A percentile compares a stretch with the other conserved stretches of the same genome.
phyloP scores from a whole-genome alignment of 331 rosid species.

The Ulmus americana region DNA sequence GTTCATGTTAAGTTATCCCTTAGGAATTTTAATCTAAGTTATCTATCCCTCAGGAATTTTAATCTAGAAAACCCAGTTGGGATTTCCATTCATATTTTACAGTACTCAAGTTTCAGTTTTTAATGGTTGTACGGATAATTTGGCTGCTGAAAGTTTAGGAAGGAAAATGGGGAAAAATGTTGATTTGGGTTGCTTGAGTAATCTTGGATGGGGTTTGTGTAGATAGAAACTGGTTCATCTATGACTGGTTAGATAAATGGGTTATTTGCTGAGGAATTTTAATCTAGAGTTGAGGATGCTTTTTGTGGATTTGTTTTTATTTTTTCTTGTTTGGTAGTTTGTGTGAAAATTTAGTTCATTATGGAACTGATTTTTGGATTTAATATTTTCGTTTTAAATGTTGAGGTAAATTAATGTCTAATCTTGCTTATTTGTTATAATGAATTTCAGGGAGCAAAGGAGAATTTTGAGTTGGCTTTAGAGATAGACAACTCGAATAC shows the following conservation, averaged over 20 bases:
- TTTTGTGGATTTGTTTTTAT: neutral
- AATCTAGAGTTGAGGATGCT: neutral
- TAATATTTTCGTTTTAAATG: neutral
- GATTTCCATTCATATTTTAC: too few relatives aligned
- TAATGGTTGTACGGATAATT: too few relatives aligned
- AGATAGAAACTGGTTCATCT: neutral
- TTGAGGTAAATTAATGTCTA: too few relatives aligned
- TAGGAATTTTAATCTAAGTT: too few relatives aligned
- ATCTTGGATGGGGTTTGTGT: neutral
- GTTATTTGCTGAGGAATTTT: too few relatives aligned
- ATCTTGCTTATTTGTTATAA: neutral
- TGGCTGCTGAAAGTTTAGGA: too few relatives aligned
- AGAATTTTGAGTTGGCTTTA: constrained; percentile 82
- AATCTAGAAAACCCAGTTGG: too few relatives aligned
- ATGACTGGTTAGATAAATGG: neutral
- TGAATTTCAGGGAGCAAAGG: constrained; percentile 61
- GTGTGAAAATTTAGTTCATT: neutral
- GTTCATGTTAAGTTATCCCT: neutral
- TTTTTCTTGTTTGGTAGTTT: neutral
- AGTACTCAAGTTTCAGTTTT: too few relatives aligned
- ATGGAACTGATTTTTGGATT: neutral
- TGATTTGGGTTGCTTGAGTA: neutral
- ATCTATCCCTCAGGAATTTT: too few relatives aligned
- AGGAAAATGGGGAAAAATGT: too few relatives aligned
- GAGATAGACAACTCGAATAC: constrained; percentile 74